Evolutionary conservation across 2,329 filamentous ascomycete genomes (phyloP), one percentile per base, ranked within the genome.

Genomic region (Raffaelea arxii): DNA sequence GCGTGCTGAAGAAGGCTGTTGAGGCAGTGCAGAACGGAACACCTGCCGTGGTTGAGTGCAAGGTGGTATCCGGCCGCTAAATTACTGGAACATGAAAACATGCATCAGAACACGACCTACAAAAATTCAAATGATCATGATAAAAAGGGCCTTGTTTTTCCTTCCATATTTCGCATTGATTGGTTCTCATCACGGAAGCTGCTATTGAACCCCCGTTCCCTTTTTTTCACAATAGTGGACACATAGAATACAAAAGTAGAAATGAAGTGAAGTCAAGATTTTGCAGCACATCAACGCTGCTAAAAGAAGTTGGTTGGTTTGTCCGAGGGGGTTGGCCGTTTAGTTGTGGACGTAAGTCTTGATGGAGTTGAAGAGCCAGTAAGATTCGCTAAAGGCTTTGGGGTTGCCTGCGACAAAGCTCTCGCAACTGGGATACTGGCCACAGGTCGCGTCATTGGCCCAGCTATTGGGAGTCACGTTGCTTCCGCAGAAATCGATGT

Each of bases 361-460:
- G 39, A 76, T 62, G 12, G 66, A 69, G 47, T 70, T 72, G 57
- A 83, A 68, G 38, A 67, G 62, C 75, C 78, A 83, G 60, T 76
- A 82, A 5, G 75, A 68, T 18, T 79, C 69, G 11, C 58, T 53
- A 55, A 82, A 83, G 1, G 69, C 75, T 7, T 61, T 53, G 0
- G 79, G 77, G 55, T 80, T 75, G 51, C 74, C 67, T 46, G 65
- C 64, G 11, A 82, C 80, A 57, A 68, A 82, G 21, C 66, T 67
- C 12, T 71, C 56, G 63, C 80, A 83, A 4, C 52, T 54, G 14
- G 43, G 41, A 23, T 52, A 54, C 39, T 47, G 47, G 16, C 43
- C 46, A 47, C 53, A 57, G n/a, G 45, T 35, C 14, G 47, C 40
- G 16, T 51, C 54, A 22, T 40, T 38, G 11, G n/a, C 25, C 55